phyloP scores from a whole-genome alignment of 345 rosid species.

The Rubroshorea leprosula region DNA sequence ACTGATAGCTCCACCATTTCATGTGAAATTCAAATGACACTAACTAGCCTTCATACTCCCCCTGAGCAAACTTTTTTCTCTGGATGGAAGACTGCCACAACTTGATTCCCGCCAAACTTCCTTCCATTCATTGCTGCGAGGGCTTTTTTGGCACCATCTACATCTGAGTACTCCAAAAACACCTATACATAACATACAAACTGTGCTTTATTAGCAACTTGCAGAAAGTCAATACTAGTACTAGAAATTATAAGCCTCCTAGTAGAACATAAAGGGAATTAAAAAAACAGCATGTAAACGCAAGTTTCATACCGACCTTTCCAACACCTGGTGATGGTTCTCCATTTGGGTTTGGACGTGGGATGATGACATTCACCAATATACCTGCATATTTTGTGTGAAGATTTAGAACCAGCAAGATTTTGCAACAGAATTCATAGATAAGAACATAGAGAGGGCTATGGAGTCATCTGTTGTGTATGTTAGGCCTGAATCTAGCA shows the following conservation, averaged over 20 bases:
- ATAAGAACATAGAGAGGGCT: constrained; percentile 23
- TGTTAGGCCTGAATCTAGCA: constrained; percentile 61
- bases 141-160: constrained; percentile 56
- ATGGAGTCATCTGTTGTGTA: constrained; percentile 73
- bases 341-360: constrained; percentile 64
- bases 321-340: constrained; percentile 59
- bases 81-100: constrained; percentile 63
- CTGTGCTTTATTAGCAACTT: neutral
- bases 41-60: constrained; percentile 58
- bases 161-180: constrained; percentile 70
- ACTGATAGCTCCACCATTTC: neutral
- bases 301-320: constrained; percentile 43
- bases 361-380: constrained; percentile 70
- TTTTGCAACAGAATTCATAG: neutral
- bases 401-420: constrained; percentile 35
- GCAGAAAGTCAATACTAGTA: neutral
- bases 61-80: constrained; percentile 69
- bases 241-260: neutral
- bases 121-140: constrained; percentile 72
- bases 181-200: constrained; percentile 36
- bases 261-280: neutral
- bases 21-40: neutral
- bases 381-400: constrained; percentile 61
- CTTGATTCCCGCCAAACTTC: constrained; percentile 77
- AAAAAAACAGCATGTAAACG: neutral